Base-by-base conservation (phyloP, 768 basidiomycete species). In the Kwoniella newhampshirensis region DNA sequence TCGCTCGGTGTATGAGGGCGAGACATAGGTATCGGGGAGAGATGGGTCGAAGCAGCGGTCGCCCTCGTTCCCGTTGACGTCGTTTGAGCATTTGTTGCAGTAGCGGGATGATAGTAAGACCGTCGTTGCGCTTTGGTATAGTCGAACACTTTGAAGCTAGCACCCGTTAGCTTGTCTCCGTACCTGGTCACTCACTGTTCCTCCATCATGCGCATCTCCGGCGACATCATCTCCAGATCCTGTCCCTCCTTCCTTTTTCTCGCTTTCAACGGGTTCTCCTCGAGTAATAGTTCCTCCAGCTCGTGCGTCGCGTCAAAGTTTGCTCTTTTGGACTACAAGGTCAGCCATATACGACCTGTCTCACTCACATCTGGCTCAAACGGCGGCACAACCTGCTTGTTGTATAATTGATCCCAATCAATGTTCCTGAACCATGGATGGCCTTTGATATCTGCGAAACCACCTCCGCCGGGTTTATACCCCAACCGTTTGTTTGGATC, bases 281-380 rank as follows among this genome's bases (percentile, higher is more conserved):
- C 94, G 17, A 99, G 79, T 11, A 99, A 77, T 20, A 99, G 81
- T 77, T 99, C 94, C 72, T 99, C 94, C 32, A 99, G 79, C 77
- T 99, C 94, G 71, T 98, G 93, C 12, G 94, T 97, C 25, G 94
- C 93, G 73, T 99, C 94, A 73, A 99, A 99, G 77, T 99, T 97
- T 27, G 94, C 91, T 78, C 96, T 96, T 80, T 97, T 98, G n/a
- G 87, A 86, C 93, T 98, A 70, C 28, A 26, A 42, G 44, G 26
- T 44, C 54, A 66, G 60, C 44, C 5, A 27, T n/a, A 3, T 27
- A 42, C 47, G 23, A 32, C 18, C 7, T 23, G 2, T 23, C 35
- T 13, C 63, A 86, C 92, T 66, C 69, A 97, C 92, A 70, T 96
- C 89, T 43, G 93, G 96, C 59, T 90, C 85, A 70, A 93, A 98